Conservation (phyloP, 192 early-diverging fungal species). For the Umbelopsis isabellina region DNA sequence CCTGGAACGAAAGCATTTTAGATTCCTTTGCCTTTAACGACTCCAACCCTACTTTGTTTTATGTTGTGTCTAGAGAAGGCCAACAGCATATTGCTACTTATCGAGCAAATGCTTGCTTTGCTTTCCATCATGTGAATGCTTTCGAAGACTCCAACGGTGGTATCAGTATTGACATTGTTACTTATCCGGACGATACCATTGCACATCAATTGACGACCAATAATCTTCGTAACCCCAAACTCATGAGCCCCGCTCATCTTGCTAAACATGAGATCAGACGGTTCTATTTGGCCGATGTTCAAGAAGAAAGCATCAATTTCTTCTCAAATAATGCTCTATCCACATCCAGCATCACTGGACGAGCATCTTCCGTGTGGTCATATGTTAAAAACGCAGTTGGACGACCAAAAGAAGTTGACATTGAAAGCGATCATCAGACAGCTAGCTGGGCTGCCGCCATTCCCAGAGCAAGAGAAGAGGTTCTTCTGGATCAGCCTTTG, state of each 20-base stretch:
- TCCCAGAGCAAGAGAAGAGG: constrained; percentile 29
- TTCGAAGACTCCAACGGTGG: constrained; percentile 67
- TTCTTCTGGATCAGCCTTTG: constrained; percentile 20
- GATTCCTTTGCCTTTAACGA: constrained; percentile 70
- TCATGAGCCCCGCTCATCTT: constrained; percentile 43
- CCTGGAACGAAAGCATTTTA: constrained; percentile 73
- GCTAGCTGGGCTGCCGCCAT: constrained; percentile 33
- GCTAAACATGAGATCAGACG: constrained; percentile 60
- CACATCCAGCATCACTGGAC: constrained; percentile 24
- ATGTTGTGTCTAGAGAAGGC: constrained; percentile 74
- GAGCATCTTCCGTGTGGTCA: constrained; percentile 24
- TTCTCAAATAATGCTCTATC: constrained; percentile 41
- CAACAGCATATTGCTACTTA: constrained; percentile 71
- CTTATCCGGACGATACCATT: constrained; percentile 65
- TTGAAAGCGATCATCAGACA: constrained; percentile 16
- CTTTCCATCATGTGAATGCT: constrained; percentile 75
- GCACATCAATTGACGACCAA: constrained; percentile 61
- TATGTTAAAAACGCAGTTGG: constrained; percentile 2
- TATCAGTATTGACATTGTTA: constrained; percentile 56
- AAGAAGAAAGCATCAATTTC: constrained; percentile 54
- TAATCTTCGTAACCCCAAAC: constrained; percentile 51
- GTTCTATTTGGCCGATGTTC: constrained; percentile 62
- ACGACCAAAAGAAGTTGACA: not conserved
- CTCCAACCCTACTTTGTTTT: constrained; percentile 61
- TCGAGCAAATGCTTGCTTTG: constrained; percentile 63